Evolutionary conservation across 352 stramenopile genomes (phyloP).

Genomic region (Globisporangium iwayamae): DNA sequence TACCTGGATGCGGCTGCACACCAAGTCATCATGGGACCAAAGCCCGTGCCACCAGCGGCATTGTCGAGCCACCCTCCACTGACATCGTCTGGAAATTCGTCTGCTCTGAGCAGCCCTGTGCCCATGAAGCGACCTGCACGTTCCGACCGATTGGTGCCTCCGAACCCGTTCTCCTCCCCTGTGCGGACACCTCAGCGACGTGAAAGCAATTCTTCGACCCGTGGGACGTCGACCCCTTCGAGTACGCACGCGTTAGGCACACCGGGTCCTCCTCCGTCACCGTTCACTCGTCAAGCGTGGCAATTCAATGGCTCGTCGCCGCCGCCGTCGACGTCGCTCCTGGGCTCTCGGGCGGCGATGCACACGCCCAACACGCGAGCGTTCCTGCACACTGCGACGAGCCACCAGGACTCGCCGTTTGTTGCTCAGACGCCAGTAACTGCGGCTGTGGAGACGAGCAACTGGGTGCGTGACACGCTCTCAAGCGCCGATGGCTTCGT

Average conservation of each 20-base stretch:
- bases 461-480: constrained; percentile 74
- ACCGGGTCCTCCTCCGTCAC: constrained; percentile 26
- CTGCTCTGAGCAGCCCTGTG: constrained; percentile 11
- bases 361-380: constrained; percentile 28
- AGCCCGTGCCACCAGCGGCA: constrained; percentile 9
- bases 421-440: constrained; percentile 68
- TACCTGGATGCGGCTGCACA: constrained; percentile 35
- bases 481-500: constrained; percentile 25
- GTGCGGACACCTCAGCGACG: constrained; percentile 31
- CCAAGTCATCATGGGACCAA: constrained; percentile 34
- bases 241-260: not conserved
- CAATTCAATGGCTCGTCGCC: constrained; percentile 68
- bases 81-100: constrained; percentile 7
- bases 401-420: constrained; percentile 38
- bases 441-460: constrained; percentile 77
- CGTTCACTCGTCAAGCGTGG: constrained; percentile 55
- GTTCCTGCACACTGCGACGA: constrained; percentile 23
- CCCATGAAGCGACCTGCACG: constrained; percentile 12
- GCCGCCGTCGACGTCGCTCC: constrained; percentile 23
- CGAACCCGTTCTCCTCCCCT: constrained; percentile 30
- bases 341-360: constrained; percentile 21
- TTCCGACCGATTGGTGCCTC: constrained; percentile 12
- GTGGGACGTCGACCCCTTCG: constrained; percentile 32
- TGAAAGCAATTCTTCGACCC: constrained; percentile 20
- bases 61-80: constrained; percentile 11